Base-by-base conservation (phyloP, 352 stramenopile genomes). In the Phytophthora quininea region DNA sequence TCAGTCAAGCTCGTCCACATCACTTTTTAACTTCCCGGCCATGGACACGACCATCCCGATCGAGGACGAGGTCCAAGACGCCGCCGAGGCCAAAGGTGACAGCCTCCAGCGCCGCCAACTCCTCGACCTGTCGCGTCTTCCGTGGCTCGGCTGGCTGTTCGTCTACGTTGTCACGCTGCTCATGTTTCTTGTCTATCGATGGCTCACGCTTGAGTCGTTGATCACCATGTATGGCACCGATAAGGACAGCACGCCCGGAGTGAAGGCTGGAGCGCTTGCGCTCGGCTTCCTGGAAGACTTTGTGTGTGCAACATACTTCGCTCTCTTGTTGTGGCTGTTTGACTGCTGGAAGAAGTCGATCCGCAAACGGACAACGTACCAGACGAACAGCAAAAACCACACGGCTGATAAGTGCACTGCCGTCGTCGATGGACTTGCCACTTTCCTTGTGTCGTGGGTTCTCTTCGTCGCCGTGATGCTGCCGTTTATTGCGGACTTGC, bases 261-360 rank as follows among this genome's bases (percentile, higher is more conserved):
- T 76, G 49, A 31, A 68, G 8, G 27, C 58, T n/a, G 33, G 30
- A 31, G 73, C 69, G 1, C 33, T 84, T 29, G 9, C 43, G 2
- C 57, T 86, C 1, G 79, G 74, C 0, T 47, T 80, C 46, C 45
- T 86, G 7, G 72, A 88, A 56, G 79, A 88, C 56, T 71, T 76
- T 15, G 58, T 78, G 8, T 72, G 76, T 3, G 38, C 65, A 1
- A 74, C 73, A 3, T 68, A 74, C 49, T 65, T 88, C 12, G 64
- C 63, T 2, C 35, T 64, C 14, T 19, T 53, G 27, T 50, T 86
- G 10, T 73, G 64, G 47, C 2, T 38, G 19, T 58, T 67, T 35
- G 59, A 74, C 40, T 32, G 9, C 8, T 6, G 54, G 6, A 40
- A 40, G 10, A 40, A 49, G 43, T 19, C 14, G 5, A 49, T 29